Base-by-base conservation (phyloP, 129 eudicot species). In the Flaveria bidentis region DNA sequence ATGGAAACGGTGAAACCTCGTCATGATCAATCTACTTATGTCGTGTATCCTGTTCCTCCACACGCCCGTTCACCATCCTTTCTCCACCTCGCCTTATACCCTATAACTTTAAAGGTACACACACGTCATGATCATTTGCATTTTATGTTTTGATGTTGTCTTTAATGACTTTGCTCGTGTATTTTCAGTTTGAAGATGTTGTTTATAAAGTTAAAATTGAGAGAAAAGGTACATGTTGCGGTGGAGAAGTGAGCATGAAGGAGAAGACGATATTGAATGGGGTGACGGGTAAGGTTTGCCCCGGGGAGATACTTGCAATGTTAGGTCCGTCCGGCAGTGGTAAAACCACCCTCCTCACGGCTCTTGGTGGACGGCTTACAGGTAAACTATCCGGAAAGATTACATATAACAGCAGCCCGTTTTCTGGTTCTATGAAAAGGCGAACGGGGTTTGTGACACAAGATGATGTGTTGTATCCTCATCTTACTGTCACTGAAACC, bases 271-370 rank as follows among this genome's bases (percentile, higher is more conserved):
- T 92, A 55, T 82, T 92, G 45, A 92, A 90, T 72, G 96, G 98
- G 50, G 80, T 92, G 41, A 88, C 95, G 2, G 96, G 98, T 12
- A 85, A 73, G 80, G 98, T 86, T 16, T 83, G 80, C 72, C 99
- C 99, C 1, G 99, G 99, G 56, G 99, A 95, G 78, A 80, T 95
- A 72, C 86, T 95, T 33, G 99, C 96, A 17, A 95, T 95, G 99
- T 69, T 95, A 23, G 99, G 99, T 18, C 99, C 99, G 36, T 95
- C 99, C 3, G 99, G 99, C 49, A 95, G 99, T 55, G 99, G 99
- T 47, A 95, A 95, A 82, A 95, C 99, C 62, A 95, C 97, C 72
- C 89, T 95, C 64, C 88, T 95, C 6, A 91, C 97, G 20, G 96
- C 99, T 45, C 94, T 95, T 0, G 97, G 99, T n/a, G 99, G 99